Evolutionary conservation across 441 rosid species (phyloP).

Genomic region (Gossypium lobatum): DNA sequence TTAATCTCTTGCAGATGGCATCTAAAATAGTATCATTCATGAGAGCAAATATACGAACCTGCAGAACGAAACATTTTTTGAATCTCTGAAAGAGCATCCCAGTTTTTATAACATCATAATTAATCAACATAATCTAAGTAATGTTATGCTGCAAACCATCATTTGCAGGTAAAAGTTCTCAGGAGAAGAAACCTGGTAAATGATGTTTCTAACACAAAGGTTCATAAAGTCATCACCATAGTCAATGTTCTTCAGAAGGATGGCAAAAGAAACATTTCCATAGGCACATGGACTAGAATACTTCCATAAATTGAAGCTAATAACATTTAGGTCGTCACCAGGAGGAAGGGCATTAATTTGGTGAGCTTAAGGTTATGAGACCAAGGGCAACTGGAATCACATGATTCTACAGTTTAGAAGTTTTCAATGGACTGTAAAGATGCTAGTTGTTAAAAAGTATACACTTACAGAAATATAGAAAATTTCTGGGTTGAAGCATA

Average conservation of each 20-base stretch:
- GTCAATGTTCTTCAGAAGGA: neutral
- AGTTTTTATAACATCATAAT: neutral
- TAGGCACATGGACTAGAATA: neutral
- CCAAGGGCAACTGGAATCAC: neutral
- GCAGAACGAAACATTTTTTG: slow-evolving; percentile 16
- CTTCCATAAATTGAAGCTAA: neutral
- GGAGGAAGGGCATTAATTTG: neutral
- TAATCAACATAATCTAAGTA: neutral
- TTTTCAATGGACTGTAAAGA: neutral
- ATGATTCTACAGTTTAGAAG: neutral
- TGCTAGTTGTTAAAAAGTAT: neutral
- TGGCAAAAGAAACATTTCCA: neutral
- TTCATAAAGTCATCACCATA: neutral
- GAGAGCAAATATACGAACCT: slow-evolving; percentile 68
- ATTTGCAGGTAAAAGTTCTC: slow-evolving; percentile 1
- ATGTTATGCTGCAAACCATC: neutral
- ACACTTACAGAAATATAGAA: neutral
- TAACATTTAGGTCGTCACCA: neutral
- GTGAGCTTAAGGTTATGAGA: neutral
- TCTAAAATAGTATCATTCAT: slow-evolving; percentile 76
- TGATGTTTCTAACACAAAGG: neutral
- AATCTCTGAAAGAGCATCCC: neutral
- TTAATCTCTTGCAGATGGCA: slow-evolving; percentile 68
- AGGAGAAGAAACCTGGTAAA: neutral
- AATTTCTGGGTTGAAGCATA: neutral